Evolutionary conservation across 352 stramenopile species (phyloP).

Genomic region (Globisporangium sylvaticum): DNA sequence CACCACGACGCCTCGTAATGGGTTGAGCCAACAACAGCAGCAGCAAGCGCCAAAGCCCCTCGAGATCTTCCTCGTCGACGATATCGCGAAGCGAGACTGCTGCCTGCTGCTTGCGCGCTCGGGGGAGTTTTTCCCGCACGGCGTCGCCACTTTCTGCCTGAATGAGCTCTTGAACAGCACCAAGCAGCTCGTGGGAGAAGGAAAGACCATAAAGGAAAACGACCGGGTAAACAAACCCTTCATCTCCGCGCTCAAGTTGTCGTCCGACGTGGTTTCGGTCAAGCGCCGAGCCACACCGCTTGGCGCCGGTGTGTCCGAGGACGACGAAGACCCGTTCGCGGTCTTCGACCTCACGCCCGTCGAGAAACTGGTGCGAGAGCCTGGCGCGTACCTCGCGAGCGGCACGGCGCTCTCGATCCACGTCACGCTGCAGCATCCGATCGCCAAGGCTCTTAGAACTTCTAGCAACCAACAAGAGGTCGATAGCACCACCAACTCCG

Average conservation of each 20-base stretch:
- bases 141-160: slow-evolving; percentile 52
- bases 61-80: slow-evolving; percentile 53
- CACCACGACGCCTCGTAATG: slow-evolving; percentile 17
- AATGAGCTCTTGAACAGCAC: slow-evolving; percentile 43
- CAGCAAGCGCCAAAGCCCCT: slow-evolving; percentile 23
- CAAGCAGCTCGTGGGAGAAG: slow-evolving; percentile 16
- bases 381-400: slow-evolving; percentile 45
- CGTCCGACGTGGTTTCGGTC: slow-evolving; percentile 40
- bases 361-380: slow-evolving; percentile 51
- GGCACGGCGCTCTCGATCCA: slow-evolving; percentile 38
- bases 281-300: slow-evolving; percentile 56
- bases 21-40: neutral
- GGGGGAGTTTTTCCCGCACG: slow-evolving; percentile 48
- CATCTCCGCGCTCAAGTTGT: slow-evolving; percentile 37
- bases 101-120: slow-evolving; percentile 34
- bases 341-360: slow-evolving; percentile 27
- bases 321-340: slow-evolving; percentile 15
- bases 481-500: neutral
- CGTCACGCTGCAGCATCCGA: slow-evolving; percentile 38
- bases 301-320: slow-evolving; percentile 17
- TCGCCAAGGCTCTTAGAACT: slow-evolving; percentile 6
- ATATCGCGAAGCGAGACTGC: slow-evolving; percentile 54
- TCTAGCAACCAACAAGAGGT: neutral
- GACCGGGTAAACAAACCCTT: slow-evolving; percentile 20
- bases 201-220: slow-evolving; percentile 3